Evolutionary conservation across 371 early-diverging fungal genomes (phyloP).

Genomic region (Umbelopsis sp.): DNA sequence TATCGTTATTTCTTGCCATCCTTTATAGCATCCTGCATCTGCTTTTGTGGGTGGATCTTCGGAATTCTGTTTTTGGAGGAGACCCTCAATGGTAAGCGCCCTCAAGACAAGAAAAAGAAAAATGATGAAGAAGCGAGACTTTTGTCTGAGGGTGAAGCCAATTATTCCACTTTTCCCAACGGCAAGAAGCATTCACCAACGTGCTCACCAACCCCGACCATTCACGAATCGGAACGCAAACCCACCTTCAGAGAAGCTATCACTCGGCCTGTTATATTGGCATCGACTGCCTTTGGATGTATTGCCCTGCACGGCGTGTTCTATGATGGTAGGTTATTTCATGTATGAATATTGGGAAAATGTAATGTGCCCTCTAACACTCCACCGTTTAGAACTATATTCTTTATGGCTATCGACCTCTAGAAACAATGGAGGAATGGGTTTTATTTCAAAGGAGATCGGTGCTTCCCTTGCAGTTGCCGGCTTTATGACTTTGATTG

Average conservation of each 20-base stretch:
- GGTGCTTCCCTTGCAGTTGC: constrained; percentile 64
- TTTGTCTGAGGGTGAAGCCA: background rate
- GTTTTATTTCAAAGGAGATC: constrained; percentile 55
- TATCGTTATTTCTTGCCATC: constrained; percentile 91
- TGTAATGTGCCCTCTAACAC: constrained; percentile 26
- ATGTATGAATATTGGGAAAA: background rate
- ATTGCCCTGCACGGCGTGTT: constrained; percentile 42
- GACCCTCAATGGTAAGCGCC: constrained; percentile 43
- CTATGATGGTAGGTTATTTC: constrained; percentile 39
- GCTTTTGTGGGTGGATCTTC: constrained; percentile 63
- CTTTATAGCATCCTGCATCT: constrained; percentile 65
- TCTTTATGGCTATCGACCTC: constrained; percentile 63
- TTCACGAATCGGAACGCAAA: constrained; percentile 23
- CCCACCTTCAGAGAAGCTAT: constrained; percentile 39
- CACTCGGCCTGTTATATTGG: constrained; percentile 42
- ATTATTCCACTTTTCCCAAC: constrained; percentile 31
- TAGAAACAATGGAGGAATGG: constrained; percentile 62
- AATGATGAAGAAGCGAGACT: constrained; percentile 29
- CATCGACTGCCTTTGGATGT: constrained; percentile 38
- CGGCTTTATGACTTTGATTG: constrained; percentile 54
- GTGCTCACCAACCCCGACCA: constrained; percentile 30
- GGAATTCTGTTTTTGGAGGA: constrained; percentile 79
- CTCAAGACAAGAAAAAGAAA: constrained; percentile 20
- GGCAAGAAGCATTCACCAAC: background rate
- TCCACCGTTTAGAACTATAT: constrained; percentile 54